Percentiles rank a stretch among this genome's conserved stretches.
phyloP scores from a whole-genome alignment of 2,329 filamentous ascomycete genomes.

The Sporothrix humicola region DNA sequence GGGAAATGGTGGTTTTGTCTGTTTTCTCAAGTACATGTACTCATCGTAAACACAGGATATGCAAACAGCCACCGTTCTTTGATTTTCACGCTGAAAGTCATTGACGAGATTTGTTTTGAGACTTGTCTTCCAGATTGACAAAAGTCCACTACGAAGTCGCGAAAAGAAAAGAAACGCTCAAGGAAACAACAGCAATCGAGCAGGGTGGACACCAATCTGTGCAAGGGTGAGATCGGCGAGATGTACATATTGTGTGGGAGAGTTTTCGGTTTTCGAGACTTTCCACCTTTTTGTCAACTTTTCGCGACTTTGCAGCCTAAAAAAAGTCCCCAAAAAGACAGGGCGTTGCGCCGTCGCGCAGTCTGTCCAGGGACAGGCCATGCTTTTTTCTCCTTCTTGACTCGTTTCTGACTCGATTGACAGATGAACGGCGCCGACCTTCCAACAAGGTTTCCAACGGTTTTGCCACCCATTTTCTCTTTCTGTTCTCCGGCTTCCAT shows the following conservation, averaged over 20 bases:
- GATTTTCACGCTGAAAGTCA: no score
- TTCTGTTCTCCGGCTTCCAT: no score
- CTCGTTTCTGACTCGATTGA: not conserved
- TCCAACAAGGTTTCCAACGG: conserved; percentile 11
- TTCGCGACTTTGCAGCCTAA: not conserved
- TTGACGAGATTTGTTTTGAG: not conserved
- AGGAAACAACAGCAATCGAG: not conserved
- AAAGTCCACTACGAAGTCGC: not conserved
- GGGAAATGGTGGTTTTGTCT: not conserved
- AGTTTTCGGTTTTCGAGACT: not conserved
- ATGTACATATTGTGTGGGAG: no score
- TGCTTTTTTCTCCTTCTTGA: not conserved
- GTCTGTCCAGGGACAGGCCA: conserved; percentile 8
- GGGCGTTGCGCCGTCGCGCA: conserved; percentile 9
- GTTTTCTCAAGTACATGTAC: not conserved
- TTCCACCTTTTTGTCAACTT: not conserved
- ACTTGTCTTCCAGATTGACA: not conserved
- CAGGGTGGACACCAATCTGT: not conserved
- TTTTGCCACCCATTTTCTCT: conserved; percentile 1
- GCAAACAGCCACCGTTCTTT: not conserved
- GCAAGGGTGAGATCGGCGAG: not conserved
- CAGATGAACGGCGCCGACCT: not conserved
- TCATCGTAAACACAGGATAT: not conserved
- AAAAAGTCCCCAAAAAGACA: not conserved
- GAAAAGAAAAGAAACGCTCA: not conserved